Conservation (phyloP, 345 rosid genomes). For the Lumnitzera racemosa region DNA sequence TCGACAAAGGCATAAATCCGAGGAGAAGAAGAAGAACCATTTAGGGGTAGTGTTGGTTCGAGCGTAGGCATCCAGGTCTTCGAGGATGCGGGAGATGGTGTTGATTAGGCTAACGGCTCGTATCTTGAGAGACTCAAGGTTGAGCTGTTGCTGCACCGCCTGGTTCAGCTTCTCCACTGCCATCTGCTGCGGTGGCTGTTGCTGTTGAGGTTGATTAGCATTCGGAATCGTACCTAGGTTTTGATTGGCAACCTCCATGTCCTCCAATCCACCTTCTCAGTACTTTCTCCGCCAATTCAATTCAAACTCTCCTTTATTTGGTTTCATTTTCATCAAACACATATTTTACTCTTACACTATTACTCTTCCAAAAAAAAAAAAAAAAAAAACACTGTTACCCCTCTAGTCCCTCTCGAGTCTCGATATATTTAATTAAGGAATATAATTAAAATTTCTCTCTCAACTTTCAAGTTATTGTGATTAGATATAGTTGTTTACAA, state of each 20-base stretch:
- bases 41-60: constrained; percentile 80
- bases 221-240: not conserved
- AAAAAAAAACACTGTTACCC: no score
- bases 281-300: no score
- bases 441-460: no score
- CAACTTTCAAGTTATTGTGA: no score
- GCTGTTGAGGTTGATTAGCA: constrained; percentile 18
- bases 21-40: constrained; percentile 35
- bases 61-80: constrained; percentile 65
- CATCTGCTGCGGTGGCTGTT: constrained; percentile 17
- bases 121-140: constrained; percentile 68
- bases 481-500: no score
- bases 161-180: constrained; percentile 61
- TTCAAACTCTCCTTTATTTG: not conserved
- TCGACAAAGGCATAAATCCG: not conserved
- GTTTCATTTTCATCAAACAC: no score
- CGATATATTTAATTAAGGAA: no score
- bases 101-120: constrained; percentile 76
- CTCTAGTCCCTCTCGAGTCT: no score
- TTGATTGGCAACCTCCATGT: constrained; percentile 18
- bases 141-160: constrained; percentile 57
- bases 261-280: not conserved
- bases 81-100: constrained; percentile 82
- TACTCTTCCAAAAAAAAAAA: no score
- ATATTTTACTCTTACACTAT: no score